These are phyloP conservation scores for Aegilops sharonensis DNA, from an alignment of 176 grass and related monocot species.

Conservation along the genomic window DNA sequence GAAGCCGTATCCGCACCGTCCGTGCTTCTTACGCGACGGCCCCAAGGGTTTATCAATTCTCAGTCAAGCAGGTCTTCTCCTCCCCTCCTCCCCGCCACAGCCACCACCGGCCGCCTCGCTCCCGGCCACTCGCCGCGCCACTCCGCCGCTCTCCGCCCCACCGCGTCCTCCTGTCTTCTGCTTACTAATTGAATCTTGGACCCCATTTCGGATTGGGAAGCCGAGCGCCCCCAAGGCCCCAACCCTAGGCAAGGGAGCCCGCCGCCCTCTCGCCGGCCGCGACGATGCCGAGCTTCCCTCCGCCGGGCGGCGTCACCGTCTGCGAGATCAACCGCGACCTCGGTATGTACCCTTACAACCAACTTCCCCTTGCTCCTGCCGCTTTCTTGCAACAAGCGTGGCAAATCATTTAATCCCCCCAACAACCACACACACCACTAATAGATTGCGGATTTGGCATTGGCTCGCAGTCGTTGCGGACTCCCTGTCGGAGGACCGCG, in stretches of 20 bases:
- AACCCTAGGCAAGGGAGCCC: not conserved
- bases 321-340: constrained; percentile 97
- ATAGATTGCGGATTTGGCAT: not conserved
- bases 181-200: not conserved
- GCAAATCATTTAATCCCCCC: no score
- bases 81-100: not conserved
- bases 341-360: constrained; percentile 12
- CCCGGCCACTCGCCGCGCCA: not conserved
- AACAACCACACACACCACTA: not conserved
- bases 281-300: constrained; percentile 78
- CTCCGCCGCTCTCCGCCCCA: not conserved
- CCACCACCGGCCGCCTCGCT: not conserved
- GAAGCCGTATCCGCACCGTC: not conserved
- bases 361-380: not conserved
- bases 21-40: not conserved
- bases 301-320: constrained; percentile 71
- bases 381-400: not conserved
- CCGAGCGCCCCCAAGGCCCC: not conserved
- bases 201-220: not conserved
- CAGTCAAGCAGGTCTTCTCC: not conserved
- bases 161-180: not conserved
- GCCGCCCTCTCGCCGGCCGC: not conserved
- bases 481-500: constrained; percentile 55
- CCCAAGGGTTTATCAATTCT: constrained; percentile 29
- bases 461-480: constrained; percentile 51